phyloP scores from a whole-genome alignment of 2,329 filamentous ascomycete species.

The Colletotrichum theobromicola region DNA sequence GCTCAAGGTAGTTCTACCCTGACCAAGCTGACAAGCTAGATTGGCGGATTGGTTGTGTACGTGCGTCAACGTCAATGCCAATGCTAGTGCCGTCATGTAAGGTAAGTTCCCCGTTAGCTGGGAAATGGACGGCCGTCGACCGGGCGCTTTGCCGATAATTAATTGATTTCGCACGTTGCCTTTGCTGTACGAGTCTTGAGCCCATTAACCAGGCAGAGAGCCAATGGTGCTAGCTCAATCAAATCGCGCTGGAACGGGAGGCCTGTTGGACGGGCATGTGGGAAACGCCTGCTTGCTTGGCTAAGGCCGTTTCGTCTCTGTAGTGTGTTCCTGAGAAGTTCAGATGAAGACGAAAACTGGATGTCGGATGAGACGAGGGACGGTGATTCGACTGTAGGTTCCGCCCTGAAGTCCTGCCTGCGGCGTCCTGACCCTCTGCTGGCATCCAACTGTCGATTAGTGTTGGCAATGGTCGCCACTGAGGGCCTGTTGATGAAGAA shows the following conservation, averaged over 20 bases:
- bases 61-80: conserved; percentile 15
- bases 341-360: conserved; percentile 1
- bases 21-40: not conserved
- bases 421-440: not conserved
- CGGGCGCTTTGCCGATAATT: not conserved
- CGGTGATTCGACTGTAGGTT: not conserved
- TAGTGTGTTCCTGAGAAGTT: not conserved
- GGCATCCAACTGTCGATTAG: not conserved
- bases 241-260: not conserved
- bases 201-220: not conserved
- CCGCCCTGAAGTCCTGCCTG: not conserved
- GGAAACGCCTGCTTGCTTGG: conserved; percentile 2
- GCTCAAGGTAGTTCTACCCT: not conserved
- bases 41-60: not conserved
- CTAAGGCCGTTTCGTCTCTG: conserved; percentile 16
- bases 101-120: not conserved
- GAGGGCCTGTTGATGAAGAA: not conserved
- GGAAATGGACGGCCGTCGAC: not conserved
- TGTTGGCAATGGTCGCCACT: not conserved
- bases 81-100: not conserved
- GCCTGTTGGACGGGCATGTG: conserved; percentile 1
- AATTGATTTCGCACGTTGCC: not conserved
- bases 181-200: not conserved
- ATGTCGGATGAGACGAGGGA: not conserved
- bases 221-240: not conserved